These are phyloP conservation scores for Solanum lycopersicoides DNA, from an alignment of 257 asterid genomes.

Conservation along the genomic window DNA sequence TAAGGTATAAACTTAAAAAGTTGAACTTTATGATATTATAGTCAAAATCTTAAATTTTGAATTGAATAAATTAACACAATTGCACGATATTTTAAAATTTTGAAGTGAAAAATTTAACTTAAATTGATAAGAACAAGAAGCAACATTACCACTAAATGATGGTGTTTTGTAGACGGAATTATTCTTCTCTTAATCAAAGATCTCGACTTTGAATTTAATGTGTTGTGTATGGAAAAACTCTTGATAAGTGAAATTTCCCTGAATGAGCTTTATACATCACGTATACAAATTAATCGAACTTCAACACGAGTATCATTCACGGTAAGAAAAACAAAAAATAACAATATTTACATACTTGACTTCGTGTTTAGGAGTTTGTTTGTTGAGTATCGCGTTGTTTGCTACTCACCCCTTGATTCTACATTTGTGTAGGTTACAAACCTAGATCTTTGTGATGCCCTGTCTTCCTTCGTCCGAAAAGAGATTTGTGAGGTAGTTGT, in stretches of 20 bases:
- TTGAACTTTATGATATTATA: not conserved
- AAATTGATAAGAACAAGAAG: not conserved
- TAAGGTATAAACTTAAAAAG: not conserved
- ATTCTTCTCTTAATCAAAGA: accelerated
- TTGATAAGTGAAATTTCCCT: not conserved
- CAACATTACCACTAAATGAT: not conserved
- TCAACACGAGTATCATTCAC: not conserved
- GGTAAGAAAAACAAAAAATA: not conserved
- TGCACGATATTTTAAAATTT: not conserved
- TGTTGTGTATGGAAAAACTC: not conserved
- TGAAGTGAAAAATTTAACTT: not conserved
- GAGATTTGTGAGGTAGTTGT: not conserved
- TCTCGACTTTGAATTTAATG: not conserved
- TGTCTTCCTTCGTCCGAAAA: not conserved
- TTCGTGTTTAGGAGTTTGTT: not conserved
- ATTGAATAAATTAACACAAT: too few relatives aligned
- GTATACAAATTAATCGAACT: too few relatives aligned
- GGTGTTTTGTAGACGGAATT: not conserved
- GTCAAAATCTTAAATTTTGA: not conserved
- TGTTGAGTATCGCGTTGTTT: not conserved
- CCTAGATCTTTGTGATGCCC: not conserved
- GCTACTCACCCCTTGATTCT: not conserved
- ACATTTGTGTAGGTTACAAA: not conserved
- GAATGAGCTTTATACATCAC: not conserved
- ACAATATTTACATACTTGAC: not conserved